A percentile compares a stretch with the other conserved stretches of the same genome.
Conservation (phyloP, 2,329 filamentous ascomycete species). For the Cytospora mali region DNA sequence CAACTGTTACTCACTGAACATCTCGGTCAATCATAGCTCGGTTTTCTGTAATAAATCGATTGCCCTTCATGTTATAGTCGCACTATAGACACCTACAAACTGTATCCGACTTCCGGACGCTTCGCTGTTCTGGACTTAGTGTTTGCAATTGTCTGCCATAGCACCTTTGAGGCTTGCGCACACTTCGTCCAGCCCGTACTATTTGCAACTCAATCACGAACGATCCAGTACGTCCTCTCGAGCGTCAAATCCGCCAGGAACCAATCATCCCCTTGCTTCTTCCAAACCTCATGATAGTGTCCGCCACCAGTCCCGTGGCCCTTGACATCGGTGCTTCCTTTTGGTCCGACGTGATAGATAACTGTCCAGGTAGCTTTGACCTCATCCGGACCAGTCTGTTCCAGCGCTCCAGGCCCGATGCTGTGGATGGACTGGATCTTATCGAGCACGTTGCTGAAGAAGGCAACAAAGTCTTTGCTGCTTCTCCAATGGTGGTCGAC, state of each 20-base stretch:
- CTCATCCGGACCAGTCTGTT: slow-evolving; percentile 32
- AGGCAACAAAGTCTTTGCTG: slow-evolving; percentile 26
- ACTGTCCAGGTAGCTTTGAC: slow-evolving; percentile 33
- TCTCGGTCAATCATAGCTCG: too few relatives aligned
- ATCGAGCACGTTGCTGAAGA: slow-evolving; percentile 31
- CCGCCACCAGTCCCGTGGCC: slow-evolving; percentile 17
- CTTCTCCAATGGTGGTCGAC: slow-evolving; percentile 18
- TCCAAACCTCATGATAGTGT: slow-evolving; percentile 25
- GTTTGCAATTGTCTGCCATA: too few relatives aligned
- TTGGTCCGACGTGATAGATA: slow-evolving; percentile 12
- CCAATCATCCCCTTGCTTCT: slow-evolving; percentile 23
- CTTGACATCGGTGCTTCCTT: not conserved
- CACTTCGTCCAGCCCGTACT: too few relatives aligned
- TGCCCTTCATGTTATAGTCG: too few relatives aligned
- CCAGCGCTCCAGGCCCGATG: slow-evolving; percentile 33
- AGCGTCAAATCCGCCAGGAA: slow-evolving; percentile 22
- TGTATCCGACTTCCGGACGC: too few relatives aligned
- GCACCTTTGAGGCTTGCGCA: too few relatives aligned
- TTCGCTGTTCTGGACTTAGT: too few relatives aligned
- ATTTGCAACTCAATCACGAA: not conserved
- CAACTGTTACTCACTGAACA: too few relatives aligned
- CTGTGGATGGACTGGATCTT: slow-evolving; percentile 33
- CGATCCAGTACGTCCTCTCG: slow-evolving; percentile 13
- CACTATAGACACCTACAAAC: too few relatives aligned
- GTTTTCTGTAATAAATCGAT: not conserved